These are phyloP conservation scores for Penicillium sp. DNA, from an alignment of 2,329 filamentous ascomycete species.

Conservation along the genomic window DNA sequence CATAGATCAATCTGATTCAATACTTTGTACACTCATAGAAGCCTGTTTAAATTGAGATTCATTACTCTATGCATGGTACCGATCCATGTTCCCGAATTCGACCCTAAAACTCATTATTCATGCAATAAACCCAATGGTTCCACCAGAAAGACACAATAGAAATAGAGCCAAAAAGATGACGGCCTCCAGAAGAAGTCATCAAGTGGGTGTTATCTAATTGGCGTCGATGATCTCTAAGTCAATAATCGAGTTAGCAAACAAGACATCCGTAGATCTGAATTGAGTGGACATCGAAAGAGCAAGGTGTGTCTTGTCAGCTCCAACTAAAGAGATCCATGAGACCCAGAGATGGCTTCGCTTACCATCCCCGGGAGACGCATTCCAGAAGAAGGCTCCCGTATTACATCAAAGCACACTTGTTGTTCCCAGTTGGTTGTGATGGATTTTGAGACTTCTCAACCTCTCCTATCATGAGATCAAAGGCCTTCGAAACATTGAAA, in stretches of 20 bases:
- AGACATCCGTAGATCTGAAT: not conserved
- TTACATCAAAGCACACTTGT: constrained; percentile 83
- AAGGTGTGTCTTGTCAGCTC: not conserved
- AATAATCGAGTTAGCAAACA: constrained; percentile 1
- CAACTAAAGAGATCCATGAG: not conserved
- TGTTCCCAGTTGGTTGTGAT: constrained; percentile 66
- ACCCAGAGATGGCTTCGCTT: constrained; percentile 1
- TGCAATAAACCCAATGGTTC: constrained; percentile 15
- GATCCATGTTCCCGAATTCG: constrained; percentile 12
- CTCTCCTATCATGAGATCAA: constrained; percentile 87
- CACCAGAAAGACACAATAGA: constrained; percentile 9
- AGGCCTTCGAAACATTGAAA: constrained; percentile 84
- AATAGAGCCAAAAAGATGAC: constrained; percentile 2
- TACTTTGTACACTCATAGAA: not conserved
- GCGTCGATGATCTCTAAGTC: not conserved
- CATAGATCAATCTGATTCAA: not conserved
- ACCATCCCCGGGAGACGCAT: constrained; percentile 3
- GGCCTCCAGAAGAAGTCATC: constrained; percentile 1
- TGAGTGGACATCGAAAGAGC: constrained; percentile 4
- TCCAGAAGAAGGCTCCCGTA: constrained; percentile 8
- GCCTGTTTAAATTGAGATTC: constrained; percentile 5
- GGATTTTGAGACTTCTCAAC: constrained; percentile 93
- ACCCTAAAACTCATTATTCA: constrained; percentile 17
- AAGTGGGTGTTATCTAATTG: not conserved
- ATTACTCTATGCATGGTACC: constrained; percentile 21